Evolutionary conservation across 2,329 filamentous ascomycete species (phyloP), one percentile per base, ranked within the genome.

Genomic region (Colletotrichum simmondsii): DNA sequence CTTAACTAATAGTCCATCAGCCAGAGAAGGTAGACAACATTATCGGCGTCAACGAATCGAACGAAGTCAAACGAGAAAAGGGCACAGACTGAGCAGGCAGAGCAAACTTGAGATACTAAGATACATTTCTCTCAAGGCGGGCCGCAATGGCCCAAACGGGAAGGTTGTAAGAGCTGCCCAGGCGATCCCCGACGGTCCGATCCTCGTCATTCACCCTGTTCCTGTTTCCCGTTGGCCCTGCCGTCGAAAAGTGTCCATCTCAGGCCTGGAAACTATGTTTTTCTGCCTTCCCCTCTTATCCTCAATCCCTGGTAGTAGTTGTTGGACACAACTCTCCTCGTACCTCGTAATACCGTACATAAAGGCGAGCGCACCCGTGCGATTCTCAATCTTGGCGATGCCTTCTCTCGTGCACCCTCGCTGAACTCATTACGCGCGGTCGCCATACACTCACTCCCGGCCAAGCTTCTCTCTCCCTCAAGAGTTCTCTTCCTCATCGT

Each of bases 61-160:
- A 46, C 12, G 52, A 57, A 65, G 24, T 42, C 8, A 49, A 24
- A 57, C 19, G 28, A 37, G 22, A 24, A 68, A n/a, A 32, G 58
- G 37, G 67, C 37, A 28, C 53, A 42, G 37, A 19, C 14, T 7
- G 32, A 11, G 11, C 37, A 42, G 37, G 19, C 37, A 42, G 42
- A 19, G 42, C 42, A 11, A 49, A 49, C 19, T 49, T 49, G 42
- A 16, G 14, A 42, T 42, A 42, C 37, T 14, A 42, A 49, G 42
- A 49, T 49, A n/a, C 42, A n/a, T 49, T 49, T 8, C 19, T n/a
- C 42, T 66, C 53, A 32, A 22, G 49, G 65, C 69, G 28, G 58
- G 58, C 57, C 69, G 56, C 65, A 56, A 42, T 24, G 65, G 64
- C 70, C 60, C 42, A 59, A 59, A 72, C n/a, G 28, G 70, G 70